These are phyloP conservation scores for Fragaria vesca DNA, from an alignment of 306 rosid genomes.

Conservation along the genomic window DNA sequence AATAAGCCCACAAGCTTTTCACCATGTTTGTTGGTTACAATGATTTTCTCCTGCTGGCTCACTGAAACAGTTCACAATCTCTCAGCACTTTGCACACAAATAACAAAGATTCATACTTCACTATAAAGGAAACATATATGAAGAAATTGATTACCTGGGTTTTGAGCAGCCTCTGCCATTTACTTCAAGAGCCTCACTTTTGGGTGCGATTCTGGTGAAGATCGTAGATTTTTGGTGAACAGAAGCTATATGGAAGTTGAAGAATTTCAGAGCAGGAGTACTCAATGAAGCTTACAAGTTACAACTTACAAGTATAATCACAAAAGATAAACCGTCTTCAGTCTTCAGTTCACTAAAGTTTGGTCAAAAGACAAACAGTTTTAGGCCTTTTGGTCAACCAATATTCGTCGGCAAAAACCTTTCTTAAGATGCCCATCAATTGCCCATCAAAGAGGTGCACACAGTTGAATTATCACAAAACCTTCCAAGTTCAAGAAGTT, in stretches of 20 bases:
- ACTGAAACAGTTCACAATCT: constrained; percentile 5
- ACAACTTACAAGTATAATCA: too few species aligned
- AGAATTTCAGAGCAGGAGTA: not conserved
- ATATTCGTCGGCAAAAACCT: too few species aligned
- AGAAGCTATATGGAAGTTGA: not conserved
- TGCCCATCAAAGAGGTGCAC: not conserved
- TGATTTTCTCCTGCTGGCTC: constrained; percentile 5
- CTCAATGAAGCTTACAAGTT: not conserved
- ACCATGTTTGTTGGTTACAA: constrained; percentile 8
- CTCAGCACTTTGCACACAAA: not conserved
- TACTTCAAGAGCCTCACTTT: not conserved
- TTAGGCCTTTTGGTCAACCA: too few species aligned
- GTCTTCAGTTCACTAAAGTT: not conserved
- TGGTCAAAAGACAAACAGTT: too few species aligned
- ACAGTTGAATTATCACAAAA: not conserved
- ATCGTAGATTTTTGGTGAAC: not conserved
- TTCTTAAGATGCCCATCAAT: too few species aligned
- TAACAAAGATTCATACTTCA: not conserved
- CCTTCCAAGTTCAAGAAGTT: not conserved
- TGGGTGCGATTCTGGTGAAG: not conserved
- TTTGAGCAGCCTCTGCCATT: constrained; percentile 6
- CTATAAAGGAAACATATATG: not conserved
- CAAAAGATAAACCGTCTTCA: too few species aligned
- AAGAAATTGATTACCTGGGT: constrained; percentile 4
- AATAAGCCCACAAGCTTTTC: constrained; percentile 11